Percentiles rank a stretch among this genome's conserved stretches.
Evolutionary conservation across 768 basidiomycete genomes (phyloP).

Genomic region (Mycena filopes): DNA sequence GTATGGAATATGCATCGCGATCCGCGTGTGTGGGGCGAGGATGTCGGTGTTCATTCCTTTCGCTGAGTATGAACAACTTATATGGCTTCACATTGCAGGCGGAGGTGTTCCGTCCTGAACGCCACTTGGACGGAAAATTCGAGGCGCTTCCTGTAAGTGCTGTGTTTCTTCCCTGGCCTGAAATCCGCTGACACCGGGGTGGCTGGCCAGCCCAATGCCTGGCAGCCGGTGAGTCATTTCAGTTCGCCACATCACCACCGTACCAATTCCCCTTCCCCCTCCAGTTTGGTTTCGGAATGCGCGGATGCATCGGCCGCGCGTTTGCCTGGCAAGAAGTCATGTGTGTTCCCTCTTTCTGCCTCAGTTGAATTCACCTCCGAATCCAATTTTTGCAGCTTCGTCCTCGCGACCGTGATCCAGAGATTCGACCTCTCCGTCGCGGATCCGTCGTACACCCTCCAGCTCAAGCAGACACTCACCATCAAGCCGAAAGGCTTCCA

Average conservation of each 20-base stretch:
- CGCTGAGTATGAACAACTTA: too few species aligned
- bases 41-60: slow-evolving; percentile 44
- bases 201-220: slow-evolving; percentile 50
- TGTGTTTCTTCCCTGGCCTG: not conserved
- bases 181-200: not conserved
- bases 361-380: too few species aligned
- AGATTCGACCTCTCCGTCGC: slow-evolving; percentile 55
- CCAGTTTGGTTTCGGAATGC: slow-evolving; percentile 35
- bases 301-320: slow-evolving; percentile 50
- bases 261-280: too few species aligned
- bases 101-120: slow-evolving; percentile 55
- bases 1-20: slow-evolving; percentile 49
- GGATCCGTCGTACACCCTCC: slow-evolving; percentile 55
- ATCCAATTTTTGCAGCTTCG: too few species aligned
- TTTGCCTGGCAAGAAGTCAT: slow-evolving; percentile 61
- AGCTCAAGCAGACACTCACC: slow-evolving; percentile 55
- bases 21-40: slow-evolving; percentile 58
- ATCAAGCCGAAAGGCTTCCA: slow-evolving; percentile 57
- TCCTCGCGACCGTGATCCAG: slow-evolving; percentile 53
- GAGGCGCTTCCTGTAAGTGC: slow-evolving; percentile 50
- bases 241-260: too few species aligned
- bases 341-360: not conserved
- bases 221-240: slow-evolving; percentile 48
- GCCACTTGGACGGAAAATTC: slow-evolving; percentile 58
- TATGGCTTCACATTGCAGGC: slow-evolving; percentile 38